Base-by-base conservation (phyloP, 106 monocot species). In the Apostasia ramifera region DNA sequence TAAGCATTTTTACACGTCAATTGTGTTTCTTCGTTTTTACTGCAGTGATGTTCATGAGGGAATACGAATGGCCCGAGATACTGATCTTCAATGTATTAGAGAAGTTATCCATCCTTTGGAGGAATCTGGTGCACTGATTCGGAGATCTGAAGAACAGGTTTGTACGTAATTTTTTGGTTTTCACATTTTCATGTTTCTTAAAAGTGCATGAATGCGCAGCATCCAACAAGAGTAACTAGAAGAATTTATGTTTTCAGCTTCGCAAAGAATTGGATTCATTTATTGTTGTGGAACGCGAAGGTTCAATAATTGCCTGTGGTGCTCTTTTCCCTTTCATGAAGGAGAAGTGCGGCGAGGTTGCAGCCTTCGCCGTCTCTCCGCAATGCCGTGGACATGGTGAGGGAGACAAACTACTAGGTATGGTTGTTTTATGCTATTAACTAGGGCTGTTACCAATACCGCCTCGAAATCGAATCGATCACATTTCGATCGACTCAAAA, bases 381-480 rank as follows among this genome's bases (percentile, higher is more conserved):
- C 90, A 87, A 77, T 94, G 90, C 47, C 94, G 94, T 26, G 94
- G 94, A 44, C 84, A 79, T 71, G 94, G 94, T 37, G 90, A 85
- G 64, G 94, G 94, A 76, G 90, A 94, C 70, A 94, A 81, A 68
- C 75, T 94, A 59, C 84, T 94, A 39, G 94, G 90, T 94, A 82
- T 72, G 66, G n/a, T 58, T 71, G 3, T 40, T 38, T 42, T 14
- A 15, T 51, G 10, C 10, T 10, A 51, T 6, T 26, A 26, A 26
- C 26, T 26, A 26, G 26, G 26, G 26, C 0, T 26, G 26, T 26
- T 26, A 26, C 26, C 26, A 26, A 26, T 26, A 26, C 0, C 0
- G 26, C 0, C 26, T 26, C 26, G 26, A 26, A 26, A 26, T 26
- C 26, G 26, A 0, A 26, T 26, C 26, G 26, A 26, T 26, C 26